These are phyloP conservation scores for Trichosporon ovoides DNA, from an alignment of 1,284 basidiomycete species.

Conservation along the genomic window DNA sequence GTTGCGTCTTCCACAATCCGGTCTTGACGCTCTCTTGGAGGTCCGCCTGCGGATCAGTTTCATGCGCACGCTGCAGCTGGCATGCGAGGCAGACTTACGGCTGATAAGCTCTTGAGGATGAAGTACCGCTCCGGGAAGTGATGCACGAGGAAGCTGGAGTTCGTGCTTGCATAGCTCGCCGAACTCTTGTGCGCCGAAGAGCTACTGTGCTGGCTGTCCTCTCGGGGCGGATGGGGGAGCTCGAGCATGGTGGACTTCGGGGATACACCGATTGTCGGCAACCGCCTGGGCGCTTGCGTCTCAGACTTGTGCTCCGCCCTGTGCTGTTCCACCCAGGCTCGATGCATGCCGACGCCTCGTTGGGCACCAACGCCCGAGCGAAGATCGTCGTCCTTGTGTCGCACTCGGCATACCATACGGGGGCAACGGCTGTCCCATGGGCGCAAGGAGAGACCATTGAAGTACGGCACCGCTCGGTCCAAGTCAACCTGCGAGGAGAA, in stretches of 20 bases:
- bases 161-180: conserved; percentile 55
- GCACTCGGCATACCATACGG: conserved; percentile 75
- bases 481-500: conserved; percentile 65
- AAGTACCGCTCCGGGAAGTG: conserved; percentile 85
- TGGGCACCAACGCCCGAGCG: conserved; percentile 87
- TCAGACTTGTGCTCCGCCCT: conserved; percentile 23
- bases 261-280: conserved; percentile 16
- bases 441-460: conserved; percentile 54
- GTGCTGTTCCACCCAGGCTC: conserved; percentile 63
- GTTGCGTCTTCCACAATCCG: conserved; percentile 85
- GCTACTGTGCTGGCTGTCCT: conserved; percentile 9
- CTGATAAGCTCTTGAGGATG: conserved; percentile 81
- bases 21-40: conserved; percentile 76
- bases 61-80: neutral
- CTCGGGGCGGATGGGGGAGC: conserved; percentile 16
- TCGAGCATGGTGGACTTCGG: conserved; percentile 33
- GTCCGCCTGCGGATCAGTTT: conserved; percentile 57
- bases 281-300: neutral
- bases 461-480: conserved; percentile 62
- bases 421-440: conserved; percentile 65
- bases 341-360: conserved; percentile 78
- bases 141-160: conserved; percentile 56
- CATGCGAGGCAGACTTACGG: conserved; percentile 52
- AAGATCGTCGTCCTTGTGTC: conserved; percentile 77
- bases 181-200: conserved; percentile 50